These are phyloP conservation scores for Trichoderma asperellum DNA, from an alignment of 2,329 filamentous ascomycete genomes.

Conservation along the genomic window DNA sequence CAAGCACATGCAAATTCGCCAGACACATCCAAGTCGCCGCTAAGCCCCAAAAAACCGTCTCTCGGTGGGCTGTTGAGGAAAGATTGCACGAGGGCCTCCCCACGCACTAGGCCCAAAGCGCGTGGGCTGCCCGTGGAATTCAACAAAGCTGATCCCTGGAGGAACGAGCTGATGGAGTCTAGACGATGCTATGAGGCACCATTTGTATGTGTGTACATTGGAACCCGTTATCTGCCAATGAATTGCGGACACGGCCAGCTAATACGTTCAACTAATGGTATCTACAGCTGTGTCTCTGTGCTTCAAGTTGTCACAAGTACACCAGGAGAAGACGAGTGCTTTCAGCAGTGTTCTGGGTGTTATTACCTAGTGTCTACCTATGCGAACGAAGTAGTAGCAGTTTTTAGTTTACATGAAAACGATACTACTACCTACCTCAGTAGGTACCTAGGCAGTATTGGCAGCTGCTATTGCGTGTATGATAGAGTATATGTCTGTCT, in stretches of 20 bases:
- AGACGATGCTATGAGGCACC: neutral
- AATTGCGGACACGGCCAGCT: neutral
- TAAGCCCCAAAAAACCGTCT: neutral
- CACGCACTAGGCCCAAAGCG: neutral
- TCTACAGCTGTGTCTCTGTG: neutral
- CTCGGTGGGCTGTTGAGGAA: conserved; percentile 27
- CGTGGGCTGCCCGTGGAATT: conserved; percentile 1
- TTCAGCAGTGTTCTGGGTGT: neutral
- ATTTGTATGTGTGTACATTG: neutral
- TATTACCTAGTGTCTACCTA: too few species aligned
- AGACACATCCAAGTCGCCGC: neutral
- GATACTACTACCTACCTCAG: neutral
- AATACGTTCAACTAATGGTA: neutral
- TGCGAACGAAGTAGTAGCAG: neutral
- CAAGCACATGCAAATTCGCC: conserved; percentile 23
- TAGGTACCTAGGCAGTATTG: neutral
- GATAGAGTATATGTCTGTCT: accelerated
- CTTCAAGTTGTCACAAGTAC: neutral
- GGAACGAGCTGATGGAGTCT: neutral
- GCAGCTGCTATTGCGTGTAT: neutral
- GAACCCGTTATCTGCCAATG: neutral
- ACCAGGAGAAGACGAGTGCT: neutral
- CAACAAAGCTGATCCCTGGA: conserved; percentile 2
- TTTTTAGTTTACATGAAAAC: neutral
- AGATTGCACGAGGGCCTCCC: conserved; percentile 9